Conservation (phyloP, 2,329 filamentous ascomycete species). For the Cladosporium velox region DNA sequence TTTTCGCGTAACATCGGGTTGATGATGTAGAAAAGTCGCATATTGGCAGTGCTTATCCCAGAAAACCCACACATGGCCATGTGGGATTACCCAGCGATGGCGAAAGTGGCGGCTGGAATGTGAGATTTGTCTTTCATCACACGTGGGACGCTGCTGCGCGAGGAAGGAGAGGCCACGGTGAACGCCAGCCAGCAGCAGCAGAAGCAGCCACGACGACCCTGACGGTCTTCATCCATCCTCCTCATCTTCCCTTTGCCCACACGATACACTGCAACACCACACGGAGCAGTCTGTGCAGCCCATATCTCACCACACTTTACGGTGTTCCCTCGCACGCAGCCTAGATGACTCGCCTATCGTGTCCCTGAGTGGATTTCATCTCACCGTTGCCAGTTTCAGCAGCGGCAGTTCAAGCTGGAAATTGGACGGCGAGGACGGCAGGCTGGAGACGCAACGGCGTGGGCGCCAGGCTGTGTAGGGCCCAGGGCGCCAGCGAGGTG, state of each 20-base stretch:
- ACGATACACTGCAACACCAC: not conserved
- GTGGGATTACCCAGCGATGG: not conserved
- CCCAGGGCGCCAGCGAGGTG: slow-evolving; percentile 12
- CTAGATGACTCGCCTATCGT: not conserved
- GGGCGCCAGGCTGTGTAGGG: not conserved
- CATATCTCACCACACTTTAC: slow-evolving; percentile 4
- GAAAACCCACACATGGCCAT: not conserved
- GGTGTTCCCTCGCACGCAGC: slow-evolving; percentile 3
- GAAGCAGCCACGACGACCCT: slow-evolving; percentile 6
- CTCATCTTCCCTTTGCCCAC: not conserved
- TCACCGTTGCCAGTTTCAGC: slow-evolving; percentile 4
- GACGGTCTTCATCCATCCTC: slow-evolving; percentile 5
- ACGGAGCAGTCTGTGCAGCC: not conserved
- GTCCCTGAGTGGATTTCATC: not conserved
- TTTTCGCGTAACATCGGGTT: not conserved
- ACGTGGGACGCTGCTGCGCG: slow-evolving; percentile 9
- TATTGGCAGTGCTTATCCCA: not conserved
- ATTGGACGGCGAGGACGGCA: slow-evolving; percentile 8
- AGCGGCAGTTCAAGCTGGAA: not conserved
- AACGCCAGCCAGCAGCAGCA: slow-evolving; percentile 1
- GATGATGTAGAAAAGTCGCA: not conserved
- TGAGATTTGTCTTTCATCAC: slow-evolving; percentile 19
- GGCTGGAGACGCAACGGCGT: slow-evolving; percentile 18
- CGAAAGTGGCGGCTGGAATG: slow-evolving; percentile 11
- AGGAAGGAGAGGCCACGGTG: slow-evolving; percentile 1